Evolutionary conservation across 805 yeast genomes (phyloP), one percentile per base, ranked within the genome.

Genomic region (Ogataea saltuana): DNA sequence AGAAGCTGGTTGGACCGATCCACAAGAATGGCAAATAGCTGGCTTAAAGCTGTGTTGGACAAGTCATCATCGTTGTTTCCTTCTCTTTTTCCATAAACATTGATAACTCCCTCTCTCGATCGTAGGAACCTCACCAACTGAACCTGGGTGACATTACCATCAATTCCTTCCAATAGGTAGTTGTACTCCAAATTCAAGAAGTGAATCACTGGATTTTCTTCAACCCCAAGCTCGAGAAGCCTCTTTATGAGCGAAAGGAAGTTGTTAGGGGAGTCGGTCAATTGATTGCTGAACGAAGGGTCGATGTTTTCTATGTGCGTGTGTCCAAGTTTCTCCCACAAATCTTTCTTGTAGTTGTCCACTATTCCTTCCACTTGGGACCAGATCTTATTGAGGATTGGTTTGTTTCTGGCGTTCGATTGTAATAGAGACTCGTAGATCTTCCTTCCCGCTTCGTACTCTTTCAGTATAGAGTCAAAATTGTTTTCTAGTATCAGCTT

Each of bases 191-290:
- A 63, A 31, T 72, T 66, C 21, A 85, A 71, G 80, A 88, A 85
- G 41, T 74, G 78, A 17, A 71, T 58, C 5, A 84, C 76, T 4
- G 91, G 91, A 56, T 80, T 83, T 31, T 59, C 60, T 43, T 78
- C 81, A 2, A 76, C 72, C n/a, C 81, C 84, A 25, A 85, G 64
- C 48, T 83, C 87, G 33, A 81, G 60, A 25, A 85, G 65, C 50
- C 75, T 76, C n/a, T 74, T 69, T 18, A 83, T 74, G 10, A 72
- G 56, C 9, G 69, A 65, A 16, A 75, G 53, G 45, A 75, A 72
- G 20, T 58, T 54, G 15, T 45, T 39, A 6, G 53, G 35, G 3
- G 45, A 39, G 5, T 46, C 53, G 3, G 46, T 22, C 17, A 39
- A 17, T 19, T 46, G 50, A 12, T 44, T 11, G 31, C 40, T 53